phyloP scores from a whole-genome alignment of 192 early-diverging fungal species.

The Gaertneriomyces sp. region DNA sequence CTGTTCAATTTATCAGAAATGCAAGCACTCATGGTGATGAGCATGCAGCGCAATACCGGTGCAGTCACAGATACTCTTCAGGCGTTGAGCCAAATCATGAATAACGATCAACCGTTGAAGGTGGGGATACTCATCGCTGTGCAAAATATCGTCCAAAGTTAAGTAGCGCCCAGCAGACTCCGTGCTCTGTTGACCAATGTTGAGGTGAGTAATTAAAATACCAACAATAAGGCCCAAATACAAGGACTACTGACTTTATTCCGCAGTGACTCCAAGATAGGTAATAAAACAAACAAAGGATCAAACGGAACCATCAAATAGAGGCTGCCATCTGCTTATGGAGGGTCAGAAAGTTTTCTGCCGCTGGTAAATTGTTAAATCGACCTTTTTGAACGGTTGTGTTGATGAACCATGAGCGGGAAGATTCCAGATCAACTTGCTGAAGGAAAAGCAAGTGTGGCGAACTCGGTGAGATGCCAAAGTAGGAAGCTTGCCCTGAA shows the following conservation, averaged over 20 bases:
- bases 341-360: background rate
- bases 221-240: background rate
- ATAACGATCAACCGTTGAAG: background rate
- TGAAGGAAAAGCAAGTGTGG: slow-evolving; percentile 23
- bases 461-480: background rate
- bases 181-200: slow-evolving; percentile 8
- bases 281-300: slow-evolving; percentile 25
- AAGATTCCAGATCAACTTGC: slow-evolving; percentile 4
- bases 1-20: background rate
- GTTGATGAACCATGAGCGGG: slow-evolving; percentile 25
- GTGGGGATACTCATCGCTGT: slow-evolving; percentile 8
- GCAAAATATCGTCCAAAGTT: slow-evolving; percentile 25
- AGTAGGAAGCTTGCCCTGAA: slow-evolving; percentile 14
- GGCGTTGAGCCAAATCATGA: background rate
- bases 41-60: background rate
- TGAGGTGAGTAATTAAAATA: background rate
- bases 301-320: slow-evolving; percentile 17
- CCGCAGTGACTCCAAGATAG: slow-evolving; percentile 11
- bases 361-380: background rate
- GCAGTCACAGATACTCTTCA: slow-evolving; percentile 7
- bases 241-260: slow-evolving; percentile 9
- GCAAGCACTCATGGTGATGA: background rate
- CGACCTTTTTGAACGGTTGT: slow-evolving; percentile 23
- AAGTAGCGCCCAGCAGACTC: slow-evolving; percentile 13
- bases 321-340: slow-evolving; percentile 24